Base-by-base conservation (phyloP, 148 eudicot species). In the Simmondsia chinensis region DNA sequence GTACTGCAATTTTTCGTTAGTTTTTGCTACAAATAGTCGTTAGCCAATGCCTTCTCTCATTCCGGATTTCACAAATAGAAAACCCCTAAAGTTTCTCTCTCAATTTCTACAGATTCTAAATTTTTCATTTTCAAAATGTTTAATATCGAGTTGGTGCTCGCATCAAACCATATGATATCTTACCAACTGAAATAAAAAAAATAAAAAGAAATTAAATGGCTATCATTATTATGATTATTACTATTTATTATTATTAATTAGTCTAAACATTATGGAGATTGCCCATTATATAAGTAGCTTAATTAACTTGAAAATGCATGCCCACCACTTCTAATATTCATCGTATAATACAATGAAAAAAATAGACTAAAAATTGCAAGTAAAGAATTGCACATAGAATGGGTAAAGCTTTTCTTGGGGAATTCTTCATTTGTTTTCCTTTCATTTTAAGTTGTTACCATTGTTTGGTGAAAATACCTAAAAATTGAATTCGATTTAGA, bases 301-400 rank as follows among this genome's bases (percentile, higher is more conserved):
- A 28, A 28, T 28, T 24, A 33, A 14, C 49, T 49, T 49, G 23
- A 41, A 42, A 4, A 39, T 30, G 49, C 22, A 40, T 41, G 14
- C 4, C 7, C 34, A 49, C 31, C 48, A 39, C 13, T 29, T 5
- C n/a, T n/a, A n/a, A n/a, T n/a, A n/a, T n/a, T n/a, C n/a, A n/a
- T n/a, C n/a, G n/a, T n/a, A n/a, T n/a, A n/a, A n/a, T n/a, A n/a
- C n/a, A n/a, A n/a, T n/a, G n/a, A 42, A 43, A 34, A 9, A 23
- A 14, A 59, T 20, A 23, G 42, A 41, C 42, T 33, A 43, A 6
- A 22, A 27, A 27, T 29, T 46, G 31, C 1, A 31, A 34, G 12
- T 30, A 59, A 28, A 24, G 50, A 36, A 15, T 50, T 41, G 57
- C 34, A 42, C 38, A 50, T 50, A 46, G 48, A 50, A 60, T 21